Evolutionary conservation across 768 basidiomycete species (phyloP), one percentile per base, ranked within the genome.

Genomic region (Mycena sanguinolenta): DNA sequence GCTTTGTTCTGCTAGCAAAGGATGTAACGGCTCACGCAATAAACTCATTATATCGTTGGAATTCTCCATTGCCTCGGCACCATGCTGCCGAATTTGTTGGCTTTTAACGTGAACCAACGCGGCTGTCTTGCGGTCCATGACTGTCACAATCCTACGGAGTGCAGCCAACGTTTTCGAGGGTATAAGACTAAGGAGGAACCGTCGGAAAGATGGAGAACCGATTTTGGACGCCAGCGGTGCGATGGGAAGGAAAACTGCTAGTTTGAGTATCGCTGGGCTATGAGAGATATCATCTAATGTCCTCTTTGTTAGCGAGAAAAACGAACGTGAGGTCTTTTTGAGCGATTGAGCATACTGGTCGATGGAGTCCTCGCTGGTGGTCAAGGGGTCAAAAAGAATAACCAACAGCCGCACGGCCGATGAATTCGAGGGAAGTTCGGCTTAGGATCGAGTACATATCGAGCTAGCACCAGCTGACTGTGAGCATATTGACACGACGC

Each of bases 21-120:
- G 10, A 52, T 17, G 32, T 17, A 5, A 19, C 7, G 32, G 6
- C 21, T 70, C 70, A 88, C 86, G 76, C 34, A 87, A 72, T 50
- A 86, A 79, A 63, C 83, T 86, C 70, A 87, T 78, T 25, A 88
- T 81, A 71, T 87, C 86, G 53, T 83, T 84, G 19, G 69, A 64
- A 4, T 82, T 50, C 7, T 67, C 65, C 36, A 49, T 50, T 10
- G 44, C 74, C 3, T 75, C 80, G 42, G 81, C 78, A 36, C 81
- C 83, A 27, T 10, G 6, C 4, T 76, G 74, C 14, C 66, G 69
- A 3, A 85, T 50, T 2, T 82, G 78, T 38, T 67, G 73, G 66
- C 81, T 83, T 75, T 86, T 86, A 25, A 75, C 70, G 25, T 77
- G 69, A 39, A 80, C 81, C 7, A 88, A 81, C 4, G 80, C 73